A percentile compares a stretch with the other conserved stretches of the same genome.
Evolutionary conservation across 768 basidiomycete genomes (phyloP).

Genomic region (Leccinum boreale): DNA sequence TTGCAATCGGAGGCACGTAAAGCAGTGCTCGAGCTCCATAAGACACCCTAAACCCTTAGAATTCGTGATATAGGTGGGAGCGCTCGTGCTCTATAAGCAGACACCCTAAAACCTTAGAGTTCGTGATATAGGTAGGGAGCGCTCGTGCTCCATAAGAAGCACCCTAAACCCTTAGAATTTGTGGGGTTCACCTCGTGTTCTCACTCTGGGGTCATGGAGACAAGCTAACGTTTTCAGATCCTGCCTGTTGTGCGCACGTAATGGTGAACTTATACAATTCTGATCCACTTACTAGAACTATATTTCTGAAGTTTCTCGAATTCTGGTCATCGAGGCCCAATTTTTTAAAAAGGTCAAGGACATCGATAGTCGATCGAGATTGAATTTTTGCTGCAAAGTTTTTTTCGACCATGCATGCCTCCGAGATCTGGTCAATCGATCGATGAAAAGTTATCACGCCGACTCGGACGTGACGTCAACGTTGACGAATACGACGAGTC

Average conservation of each 20-base stretch:
- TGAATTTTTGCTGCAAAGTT: neutral
- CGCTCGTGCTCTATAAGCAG: neutral
- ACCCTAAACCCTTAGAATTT: neutral
- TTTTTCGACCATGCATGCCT: conserved; percentile 32
- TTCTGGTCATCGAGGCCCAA: neutral
- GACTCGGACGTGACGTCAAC: too few relatives aligned
- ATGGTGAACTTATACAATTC: neutral
- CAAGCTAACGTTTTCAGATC: neutral
- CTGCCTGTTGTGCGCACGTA: neutral
- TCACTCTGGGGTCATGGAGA: neutral
- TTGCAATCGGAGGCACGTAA: neutral
- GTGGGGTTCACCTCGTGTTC: neutral
- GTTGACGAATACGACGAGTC: too few relatives aligned
- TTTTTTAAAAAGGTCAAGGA: too few relatives aligned
- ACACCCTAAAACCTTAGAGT: neutral
- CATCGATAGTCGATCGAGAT: neutral
- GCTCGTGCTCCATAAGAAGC: neutral
- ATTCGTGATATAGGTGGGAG: too few relatives aligned
- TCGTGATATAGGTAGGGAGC: neutral
- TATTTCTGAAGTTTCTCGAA: neutral
- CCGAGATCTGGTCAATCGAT: conserved; percentile 34
- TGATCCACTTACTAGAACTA: neutral
- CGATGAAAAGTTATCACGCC: conserved; percentile 33
- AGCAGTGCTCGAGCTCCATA: neutral
- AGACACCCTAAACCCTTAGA: neutral